A percentile compares a stretch with the other conserved stretches of the same genome.
phyloP scores from a whole-genome alignment of 768 basidiomycete genomes.

The Scleroderma citrinum region DNA sequence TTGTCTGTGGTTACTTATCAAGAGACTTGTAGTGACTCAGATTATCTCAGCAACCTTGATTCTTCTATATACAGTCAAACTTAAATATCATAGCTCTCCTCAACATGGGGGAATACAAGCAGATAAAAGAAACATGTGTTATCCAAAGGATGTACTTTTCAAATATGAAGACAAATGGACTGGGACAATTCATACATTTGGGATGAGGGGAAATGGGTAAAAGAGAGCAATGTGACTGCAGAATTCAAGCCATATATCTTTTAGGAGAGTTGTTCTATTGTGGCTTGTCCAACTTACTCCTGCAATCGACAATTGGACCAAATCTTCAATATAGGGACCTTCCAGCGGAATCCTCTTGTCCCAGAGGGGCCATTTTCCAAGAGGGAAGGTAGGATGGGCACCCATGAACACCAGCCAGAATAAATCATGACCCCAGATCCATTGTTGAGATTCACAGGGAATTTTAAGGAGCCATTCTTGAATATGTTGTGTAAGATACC shows the following conservation, averaged over 20 bases:
- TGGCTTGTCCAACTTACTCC: too few relatives aligned
- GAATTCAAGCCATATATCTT: background rate
- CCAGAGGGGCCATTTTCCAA: constrained; percentile 2
- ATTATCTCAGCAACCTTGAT: too few relatives aligned
- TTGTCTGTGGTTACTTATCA: too few relatives aligned
- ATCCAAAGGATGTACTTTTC: too few relatives aligned
- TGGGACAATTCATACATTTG: background rate
- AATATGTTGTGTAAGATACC: background rate
- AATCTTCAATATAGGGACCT: constrained; percentile 4
- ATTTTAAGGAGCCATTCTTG: constrained; percentile 2
- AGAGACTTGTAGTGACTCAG: too few relatives aligned
- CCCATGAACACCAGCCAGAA: constrained; percentile 7
- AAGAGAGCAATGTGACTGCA: background rate
- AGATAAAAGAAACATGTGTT: too few relatives aligned
- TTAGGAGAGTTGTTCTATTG: background rate
- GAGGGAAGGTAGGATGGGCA: constrained; percentile 4
- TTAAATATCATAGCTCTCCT: too few relatives aligned
- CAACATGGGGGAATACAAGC: too few relatives aligned
- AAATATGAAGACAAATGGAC: too few relatives aligned
- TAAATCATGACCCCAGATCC: background rate
- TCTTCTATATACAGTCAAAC: too few relatives aligned
- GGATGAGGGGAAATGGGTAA: background rate
- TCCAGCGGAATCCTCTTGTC: constrained; percentile 3
- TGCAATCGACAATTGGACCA: background rate
- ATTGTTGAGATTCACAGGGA: background rate